phyloP scores from a whole-genome alignment of 1,284 basidiomycete species.

The Afroboletus lepidellus region DNA sequence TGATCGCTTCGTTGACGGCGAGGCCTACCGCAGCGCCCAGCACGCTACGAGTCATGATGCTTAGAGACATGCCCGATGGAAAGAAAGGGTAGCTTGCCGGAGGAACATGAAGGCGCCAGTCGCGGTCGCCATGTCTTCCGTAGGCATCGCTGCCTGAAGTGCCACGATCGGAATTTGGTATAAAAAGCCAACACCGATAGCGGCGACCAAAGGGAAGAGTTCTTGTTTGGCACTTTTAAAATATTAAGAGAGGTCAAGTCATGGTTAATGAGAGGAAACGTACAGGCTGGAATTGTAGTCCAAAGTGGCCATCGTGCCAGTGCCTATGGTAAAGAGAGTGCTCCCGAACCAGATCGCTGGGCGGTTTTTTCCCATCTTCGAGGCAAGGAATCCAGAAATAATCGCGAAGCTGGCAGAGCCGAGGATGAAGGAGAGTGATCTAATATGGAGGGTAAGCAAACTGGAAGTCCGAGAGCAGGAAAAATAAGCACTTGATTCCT shows the following conservation, averaged over 20 bases:
- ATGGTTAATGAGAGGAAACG: constrained; percentile 16
- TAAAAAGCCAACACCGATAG: constrained; percentile 61
- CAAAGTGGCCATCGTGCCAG: constrained; percentile 60
- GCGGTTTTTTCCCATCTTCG: constrained; percentile 58
- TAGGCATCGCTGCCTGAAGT: constrained; percentile 78
- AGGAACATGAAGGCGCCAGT: constrained; percentile 70
- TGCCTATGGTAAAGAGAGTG: constrained; percentile 57
- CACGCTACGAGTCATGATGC: constrained; percentile 37
- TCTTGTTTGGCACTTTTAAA: constrained; percentile 54
- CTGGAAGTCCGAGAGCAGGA: not conserved
- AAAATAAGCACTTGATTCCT: constrained; percentile 14
- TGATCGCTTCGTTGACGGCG: constrained; percentile 67
- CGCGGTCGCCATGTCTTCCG: constrained; percentile 78
- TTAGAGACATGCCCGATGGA: no score
- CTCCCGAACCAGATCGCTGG: constrained; percentile 62
- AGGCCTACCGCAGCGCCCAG: constrained; percentile 76
- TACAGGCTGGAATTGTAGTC: constrained; percentile 47
- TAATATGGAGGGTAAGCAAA: constrained; percentile 23
- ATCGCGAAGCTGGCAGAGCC: constrained; percentile 57
- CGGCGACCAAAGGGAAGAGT: constrained; percentile 59
- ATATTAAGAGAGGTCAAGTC: not conserved
- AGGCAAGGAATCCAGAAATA: constrained; percentile 59
- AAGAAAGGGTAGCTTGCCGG: constrained; percentile 24
- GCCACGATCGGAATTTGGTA: constrained; percentile 72
- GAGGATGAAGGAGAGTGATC: constrained; percentile 74